Base-by-base conservation (phyloP, 208 protist genomes). In the Blechomonas ayalai region DNA sequence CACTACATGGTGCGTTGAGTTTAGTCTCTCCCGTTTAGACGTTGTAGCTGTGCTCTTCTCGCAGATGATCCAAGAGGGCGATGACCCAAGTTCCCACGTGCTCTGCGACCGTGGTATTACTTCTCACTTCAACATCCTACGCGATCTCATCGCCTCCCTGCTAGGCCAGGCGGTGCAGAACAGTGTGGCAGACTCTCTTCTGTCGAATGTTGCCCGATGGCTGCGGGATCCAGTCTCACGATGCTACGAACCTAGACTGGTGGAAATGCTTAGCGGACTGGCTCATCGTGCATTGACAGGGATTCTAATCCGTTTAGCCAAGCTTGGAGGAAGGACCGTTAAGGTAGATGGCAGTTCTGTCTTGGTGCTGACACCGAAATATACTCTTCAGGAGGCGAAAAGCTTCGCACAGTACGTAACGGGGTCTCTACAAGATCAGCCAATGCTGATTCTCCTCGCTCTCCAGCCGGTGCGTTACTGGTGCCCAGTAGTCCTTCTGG, bases 41-140 rank as follows among this genome's bases (percentile, higher is more conserved):
- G 82, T 90, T n/a, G 81, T 91, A 22, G 74, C 87, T 15, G 62
- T 90, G 29, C 59, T 95, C 20, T 95, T 95, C 51, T 87, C 87
- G 20, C 87, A 95, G 55, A 54, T 82, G 25, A 91, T 95, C 45
- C 77, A 92, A 52, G 82, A 95, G 40, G 77, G 71, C 2, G 82
- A 92, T 47, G 82, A 92, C 59, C 82, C 76, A 0, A 75, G 70
- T 35, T 58, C 61, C 13, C 78, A 88, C 8, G 49, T 59, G 10
- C 59, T 95, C 32, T 88, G 69, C 47, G 80, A 92, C 59, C 65
- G 75, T 7, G 87, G 87, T 16, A 78, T 95, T 2, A 69, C 74
- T 9, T 67, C 87, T 25, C 87, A 95, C 65, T 95, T 95, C 60
- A 92, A 92, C 59, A 80, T 95, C 22, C 47, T 95, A 16, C 73